These are phyloP conservation scores for Prunus campanulata DNA, from an alignment of 306 rosid genomes.

Conservation along the genomic window DNA sequence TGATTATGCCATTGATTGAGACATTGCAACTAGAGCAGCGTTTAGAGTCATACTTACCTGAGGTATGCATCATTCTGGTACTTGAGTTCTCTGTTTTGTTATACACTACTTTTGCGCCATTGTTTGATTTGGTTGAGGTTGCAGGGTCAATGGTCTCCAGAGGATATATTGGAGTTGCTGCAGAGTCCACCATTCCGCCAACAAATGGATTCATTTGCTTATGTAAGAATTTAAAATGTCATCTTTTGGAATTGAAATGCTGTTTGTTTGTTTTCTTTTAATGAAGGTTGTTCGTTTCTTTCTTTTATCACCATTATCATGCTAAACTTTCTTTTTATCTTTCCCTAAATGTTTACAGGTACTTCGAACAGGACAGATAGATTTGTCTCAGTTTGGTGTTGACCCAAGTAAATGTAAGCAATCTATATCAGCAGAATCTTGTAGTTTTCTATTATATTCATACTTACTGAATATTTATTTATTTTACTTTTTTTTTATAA, in stretches of 20 bases:
- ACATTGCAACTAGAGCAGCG: constrained; percentile 71
- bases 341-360: constrained; percentile 42
- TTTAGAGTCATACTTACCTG: constrained; percentile 78
- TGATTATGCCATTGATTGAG: constrained; percentile 81
- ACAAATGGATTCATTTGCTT: constrained; percentile 91
- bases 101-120: neutral
- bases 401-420: constrained; percentile 95
- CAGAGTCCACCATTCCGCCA: constrained; percentile 97
- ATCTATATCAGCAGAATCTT: constrained; percentile 15
- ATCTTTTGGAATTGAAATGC: neutral
- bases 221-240: constrained; percentile 45
- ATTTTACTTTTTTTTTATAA: neutral
- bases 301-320: neutral
- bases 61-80: constrained; percentile 48
- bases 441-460: neutral
- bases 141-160: constrained; percentile 86
- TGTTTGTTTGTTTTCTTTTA: neutral
- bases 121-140: constrained; percentile 12
- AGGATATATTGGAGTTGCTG: constrained; percentile 81
- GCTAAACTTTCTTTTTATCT: neutral
- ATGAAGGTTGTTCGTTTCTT: neutral
- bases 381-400: constrained; percentile 89
- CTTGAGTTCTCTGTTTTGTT: constrained; percentile 14
- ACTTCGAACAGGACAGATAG: constrained; percentile 91
- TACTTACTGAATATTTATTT: neutral